Conservation (phyloP, 1,284 basidiomycete genomes). For the Ceratobasidium theobromae region DNA sequence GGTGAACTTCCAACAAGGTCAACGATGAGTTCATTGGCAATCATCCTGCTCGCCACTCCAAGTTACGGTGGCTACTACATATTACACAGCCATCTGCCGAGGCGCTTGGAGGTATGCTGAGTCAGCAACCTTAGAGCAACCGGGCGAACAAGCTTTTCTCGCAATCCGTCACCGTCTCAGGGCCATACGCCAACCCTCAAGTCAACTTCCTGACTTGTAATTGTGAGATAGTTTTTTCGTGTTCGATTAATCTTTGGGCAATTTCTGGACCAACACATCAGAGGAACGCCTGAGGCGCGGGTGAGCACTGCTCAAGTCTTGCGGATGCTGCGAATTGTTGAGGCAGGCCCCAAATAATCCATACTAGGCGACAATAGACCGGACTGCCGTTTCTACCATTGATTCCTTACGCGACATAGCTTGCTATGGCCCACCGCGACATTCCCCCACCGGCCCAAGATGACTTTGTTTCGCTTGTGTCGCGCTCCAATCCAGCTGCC, state of each 20-base stretch:
- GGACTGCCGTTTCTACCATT: background rate
- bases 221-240: background rate
- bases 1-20: too few relatives aligned
- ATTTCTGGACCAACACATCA: background rate
- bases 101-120: too few relatives aligned
- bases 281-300: conserved; percentile 1
- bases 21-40: too few relatives aligned
- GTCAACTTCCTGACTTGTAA: background rate
- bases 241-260: background rate
- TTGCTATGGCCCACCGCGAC: conserved; percentile 17
- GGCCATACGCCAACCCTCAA: background rate
- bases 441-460: conserved; percentile 29
- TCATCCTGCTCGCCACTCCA: too few relatives aligned
- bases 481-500: conserved; percentile 35
- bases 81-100: too few relatives aligned
- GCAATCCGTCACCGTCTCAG: background rate
- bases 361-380: background rate
- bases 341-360: background rate
- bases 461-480: conserved; percentile 37
- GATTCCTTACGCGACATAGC: background rate
- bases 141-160: background rate
- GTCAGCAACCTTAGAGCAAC: background rate
- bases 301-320: background rate
- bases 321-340: background rate
- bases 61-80: too few relatives aligned